Conservation (phyloP, 139 green algal genomes). For the Chlorella sorokiniana region DNA sequence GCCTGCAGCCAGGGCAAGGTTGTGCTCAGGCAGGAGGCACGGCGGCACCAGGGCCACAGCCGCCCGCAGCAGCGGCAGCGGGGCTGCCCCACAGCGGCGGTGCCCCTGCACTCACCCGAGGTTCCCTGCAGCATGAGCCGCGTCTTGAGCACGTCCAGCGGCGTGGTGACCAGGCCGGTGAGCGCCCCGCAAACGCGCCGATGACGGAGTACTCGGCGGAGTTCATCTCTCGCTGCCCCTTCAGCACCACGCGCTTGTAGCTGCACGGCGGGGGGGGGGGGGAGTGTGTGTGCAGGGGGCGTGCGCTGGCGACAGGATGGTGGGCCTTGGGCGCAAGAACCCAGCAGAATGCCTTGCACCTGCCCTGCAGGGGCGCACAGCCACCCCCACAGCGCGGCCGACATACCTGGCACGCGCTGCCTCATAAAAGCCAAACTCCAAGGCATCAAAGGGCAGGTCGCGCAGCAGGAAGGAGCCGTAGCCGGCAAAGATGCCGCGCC, state of each 20-base stretch:
- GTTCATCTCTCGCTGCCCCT: constrained; percentile 63
- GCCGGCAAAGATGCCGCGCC: constrained; percentile 88
- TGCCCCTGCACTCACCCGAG: not conserved
- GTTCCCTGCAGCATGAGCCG: constrained; percentile 87
- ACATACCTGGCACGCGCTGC: constrained; percentile 60
- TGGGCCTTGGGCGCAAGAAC: no score
- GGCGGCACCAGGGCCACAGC: not conserved
- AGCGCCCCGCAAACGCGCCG: constrained; percentile 82
- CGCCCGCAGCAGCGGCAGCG: not conserved
- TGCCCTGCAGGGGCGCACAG: no score
- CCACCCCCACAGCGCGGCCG: no score
- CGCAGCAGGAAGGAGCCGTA: constrained; percentile 98
- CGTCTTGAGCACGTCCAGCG: constrained; percentile 94
- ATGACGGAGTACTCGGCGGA: constrained; percentile 67
- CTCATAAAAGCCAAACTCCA: constrained; percentile 96
- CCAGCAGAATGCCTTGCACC: no score
- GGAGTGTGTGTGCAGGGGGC: not conserved
- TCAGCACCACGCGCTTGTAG: constrained; percentile 37
- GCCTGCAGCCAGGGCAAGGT: constrained; percentile 18
- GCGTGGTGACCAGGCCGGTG: constrained; percentile 88
- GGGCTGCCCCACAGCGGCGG: not conserved
- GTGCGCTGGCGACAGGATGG: not conserved
- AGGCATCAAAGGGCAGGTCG: constrained; percentile 98
- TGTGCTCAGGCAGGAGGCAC: not conserved
- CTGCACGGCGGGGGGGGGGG: no score